Percentiles rank a stretch among this genome's conserved stretches.
Conservation (phyloP, 2,329 filamentous ascomycete genomes). For the Alternaria brassicicola region DNA sequence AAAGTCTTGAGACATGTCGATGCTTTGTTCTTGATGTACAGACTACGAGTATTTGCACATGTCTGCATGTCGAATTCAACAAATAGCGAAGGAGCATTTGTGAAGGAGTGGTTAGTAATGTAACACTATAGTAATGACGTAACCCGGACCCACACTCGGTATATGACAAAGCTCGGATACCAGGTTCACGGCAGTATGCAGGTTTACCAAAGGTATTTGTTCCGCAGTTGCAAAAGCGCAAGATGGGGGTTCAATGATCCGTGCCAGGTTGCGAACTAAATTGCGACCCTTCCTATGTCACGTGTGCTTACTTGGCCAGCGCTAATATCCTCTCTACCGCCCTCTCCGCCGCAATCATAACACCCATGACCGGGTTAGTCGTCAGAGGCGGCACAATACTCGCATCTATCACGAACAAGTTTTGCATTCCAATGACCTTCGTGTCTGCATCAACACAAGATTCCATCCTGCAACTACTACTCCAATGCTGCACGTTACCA, state of each 20-base stretch:
- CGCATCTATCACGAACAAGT: constrained; percentile 60
- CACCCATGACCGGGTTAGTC: constrained; percentile 61
- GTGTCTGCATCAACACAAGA: constrained; percentile 57
- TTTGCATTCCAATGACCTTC: constrained; percentile 56
- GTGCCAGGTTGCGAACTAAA: not conserved
- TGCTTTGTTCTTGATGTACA: not conserved
- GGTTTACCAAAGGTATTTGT: not conserved
- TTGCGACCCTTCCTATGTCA: not conserved
- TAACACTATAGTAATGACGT: not conserved
- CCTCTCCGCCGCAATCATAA: constrained; percentile 61
- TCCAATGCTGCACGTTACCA: constrained; percentile 62
- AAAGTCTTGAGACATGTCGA: not conserved
- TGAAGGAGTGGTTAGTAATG: not conserved
- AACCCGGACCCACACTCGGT: not conserved
- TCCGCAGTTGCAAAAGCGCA: not conserved
- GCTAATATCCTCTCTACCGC: constrained; percentile 57
- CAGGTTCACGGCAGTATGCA: not conserved
- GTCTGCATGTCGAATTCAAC: not conserved
- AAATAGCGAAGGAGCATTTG: not conserved
- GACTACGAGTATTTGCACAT: not conserved
- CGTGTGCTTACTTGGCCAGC: not conserved
- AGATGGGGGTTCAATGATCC: not conserved
- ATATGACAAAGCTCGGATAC: not conserved
- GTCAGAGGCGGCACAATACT: constrained; percentile 59
- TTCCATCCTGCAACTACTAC: constrained; percentile 59